Evolutionary conservation across 2,329 filamentous ascomycete genomes (phyloP).

Genomic region (Trichoderma sp.): DNA sequence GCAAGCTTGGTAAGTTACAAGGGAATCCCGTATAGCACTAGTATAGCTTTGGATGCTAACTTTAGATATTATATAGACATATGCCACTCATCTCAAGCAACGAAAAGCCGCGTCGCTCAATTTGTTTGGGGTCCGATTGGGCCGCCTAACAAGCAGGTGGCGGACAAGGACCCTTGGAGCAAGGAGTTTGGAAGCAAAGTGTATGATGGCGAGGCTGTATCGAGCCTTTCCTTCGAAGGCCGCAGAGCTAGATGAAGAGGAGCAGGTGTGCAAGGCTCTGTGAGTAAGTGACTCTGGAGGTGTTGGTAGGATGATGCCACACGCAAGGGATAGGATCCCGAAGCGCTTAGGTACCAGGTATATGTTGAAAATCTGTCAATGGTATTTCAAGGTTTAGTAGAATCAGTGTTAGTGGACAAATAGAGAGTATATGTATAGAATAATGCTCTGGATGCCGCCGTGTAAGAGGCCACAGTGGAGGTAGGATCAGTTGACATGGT

Average conservation of each 20-base stretch:
- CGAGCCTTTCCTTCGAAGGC: not conserved
- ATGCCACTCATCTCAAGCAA: not conserved
- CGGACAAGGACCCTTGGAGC: not conserved
- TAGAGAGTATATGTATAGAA: not conserved
- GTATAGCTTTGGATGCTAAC: not conserved
- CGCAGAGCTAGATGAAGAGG: not conserved
- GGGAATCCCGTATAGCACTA: no score
- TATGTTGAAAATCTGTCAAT: not conserved
- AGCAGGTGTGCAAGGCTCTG: not conserved
- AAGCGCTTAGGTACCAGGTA: not conserved
- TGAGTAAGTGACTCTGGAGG: not conserved
- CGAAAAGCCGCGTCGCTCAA: slow-evolving; percentile 13
- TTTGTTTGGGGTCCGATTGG: slow-evolving; percentile 35
- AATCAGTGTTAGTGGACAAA: not conserved
- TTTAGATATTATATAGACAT: not conserved
- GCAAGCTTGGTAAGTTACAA: not conserved
- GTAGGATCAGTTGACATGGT: no score
- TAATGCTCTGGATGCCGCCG: not conserved
- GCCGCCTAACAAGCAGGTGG: slow-evolving; percentile 36
- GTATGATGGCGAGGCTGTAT: not conserved
- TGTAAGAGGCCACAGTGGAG: no score
- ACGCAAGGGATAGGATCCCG: not conserved
- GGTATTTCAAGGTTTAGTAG: not conserved
- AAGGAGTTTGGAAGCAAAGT: not conserved
- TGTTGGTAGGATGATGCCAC: not conserved